Base-by-base conservation (phyloP, 2,329 filamentous ascomycete genomes). In the Clonostachys sp. region DNA sequence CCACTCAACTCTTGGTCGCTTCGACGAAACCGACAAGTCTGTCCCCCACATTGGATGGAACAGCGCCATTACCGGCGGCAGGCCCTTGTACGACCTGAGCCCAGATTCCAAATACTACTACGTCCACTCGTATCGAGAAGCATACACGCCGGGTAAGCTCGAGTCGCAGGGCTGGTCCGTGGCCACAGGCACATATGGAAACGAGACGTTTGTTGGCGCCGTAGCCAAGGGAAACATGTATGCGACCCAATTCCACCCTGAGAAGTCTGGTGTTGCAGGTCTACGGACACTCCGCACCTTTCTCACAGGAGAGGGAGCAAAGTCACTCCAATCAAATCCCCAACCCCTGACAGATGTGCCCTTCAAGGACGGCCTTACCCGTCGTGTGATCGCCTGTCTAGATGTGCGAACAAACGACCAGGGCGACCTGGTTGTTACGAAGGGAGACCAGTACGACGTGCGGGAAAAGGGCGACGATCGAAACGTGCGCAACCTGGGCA, bases 31-130 rank as follows among this genome's bases (percentile, higher is more conserved):
- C 34, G 73, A 80, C 58, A 97, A 97, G 71, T 85, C 91, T 36
- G 95, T 99, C n/a, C 94, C 94, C 38, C 95, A 99, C 70, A 99
- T 99, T 65, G 94, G 94, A 47, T 99, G 94, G 94, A 99, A 99
- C 69, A 91, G 85, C 56, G 94, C 95, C 41, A 85, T 84, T 57
- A 83, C 85, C 2, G 70, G 58, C 50, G 71, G 65, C 50, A 67
- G 62, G 49, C 64, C 63, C 55, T 79, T 97, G 49, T 96, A 92
- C 65, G 91, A 87, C 48, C 71, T 99, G 46, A 75, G 80, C 30
- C 84, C 89, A 1, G 77, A 78, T 46, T 95, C 89, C 62, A 99
- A 97, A 68, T 99, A 99, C 75, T 99, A 99, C 72, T 99, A 99
- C 63, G 92, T 99, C 48, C 94, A 99, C 75, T 91, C 90, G 3